Evolutionary conservation across 1,139 yeast species (phyloP), one percentile per base, ranked within the genome.

Genomic region (Nakaseomyces sp.): DNA sequence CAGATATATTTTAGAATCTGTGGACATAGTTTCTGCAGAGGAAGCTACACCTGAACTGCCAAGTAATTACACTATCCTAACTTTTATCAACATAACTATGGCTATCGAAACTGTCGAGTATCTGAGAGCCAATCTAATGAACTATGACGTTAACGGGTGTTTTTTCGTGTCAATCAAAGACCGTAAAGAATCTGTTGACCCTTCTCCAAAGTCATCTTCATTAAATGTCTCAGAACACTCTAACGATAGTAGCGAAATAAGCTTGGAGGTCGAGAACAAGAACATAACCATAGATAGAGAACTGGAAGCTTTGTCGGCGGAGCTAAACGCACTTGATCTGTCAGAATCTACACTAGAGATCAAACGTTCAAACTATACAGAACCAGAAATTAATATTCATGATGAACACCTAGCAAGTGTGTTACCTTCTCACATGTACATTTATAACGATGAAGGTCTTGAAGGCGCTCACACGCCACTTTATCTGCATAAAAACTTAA

Each of bases 91-190:
- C 55, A 81, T 88, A 50, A 74, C 85, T n/a, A 77, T 83, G 58
- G 95, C 96, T 4, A 76, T 85, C 48, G 84, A 82, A 53, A 86
- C 89, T 18, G 82, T 84, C 40, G 85, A 82, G 56, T 74, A 71
- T 70, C 74, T 67, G 58, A 78, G 69, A 59, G 69, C 64, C 57
- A 74, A 61, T 61, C 67, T 48, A 56, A 72, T 29, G 65, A 69
- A 45, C 72, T 80, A 71, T 64, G 72, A 38, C 60, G 66, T 46
- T 69, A 77, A 44, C 73, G 80, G 57, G 73, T 81, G 48, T 76
- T 76, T 58, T 79, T 84, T 62, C 89, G 95, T 49, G 8, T 43
- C 51, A 9, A 18, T 37, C 9, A 17, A 43, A 20, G 38, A 22
- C 22, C 28, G 38, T 13, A 35, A 35, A 22, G 26, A 18, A 15